phyloP scores from a whole-genome alignment of 148 eudicot species.

The Vaccinium corymbosum region DNA sequence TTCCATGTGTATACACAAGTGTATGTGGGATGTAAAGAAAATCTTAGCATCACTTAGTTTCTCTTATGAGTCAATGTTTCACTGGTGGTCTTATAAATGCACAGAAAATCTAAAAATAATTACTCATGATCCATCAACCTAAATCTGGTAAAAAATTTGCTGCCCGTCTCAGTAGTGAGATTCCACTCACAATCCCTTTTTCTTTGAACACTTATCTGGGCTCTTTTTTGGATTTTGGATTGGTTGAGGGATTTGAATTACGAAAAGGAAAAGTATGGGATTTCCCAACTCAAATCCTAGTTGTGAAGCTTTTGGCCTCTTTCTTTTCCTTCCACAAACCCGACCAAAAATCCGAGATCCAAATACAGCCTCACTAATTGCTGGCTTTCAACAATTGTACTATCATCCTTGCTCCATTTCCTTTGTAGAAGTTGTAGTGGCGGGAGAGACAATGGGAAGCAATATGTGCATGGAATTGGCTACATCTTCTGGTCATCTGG shows the following conservation, averaged over 20 bases:
- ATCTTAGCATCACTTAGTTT: no score
- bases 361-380: neutral
- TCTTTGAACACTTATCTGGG: neutral
- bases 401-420: neutral
- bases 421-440: conserved; percentile 9
- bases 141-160: neutral
- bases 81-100: neutral
- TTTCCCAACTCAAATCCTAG: neutral
- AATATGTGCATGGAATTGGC: conserved; percentile 19
- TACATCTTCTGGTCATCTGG: conserved; percentile 6
- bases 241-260: neutral
- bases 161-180: neutral
- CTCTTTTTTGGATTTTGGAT: neutral
- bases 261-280: neutral
- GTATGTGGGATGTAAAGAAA: neutral
- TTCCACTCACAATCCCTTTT: neutral
- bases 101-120: neutral
- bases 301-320: neutral
- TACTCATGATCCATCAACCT: neutral
- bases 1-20: neutral
- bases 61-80: neutral
- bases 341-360: neutral
- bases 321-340: neutral
- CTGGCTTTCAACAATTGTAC: neutral
- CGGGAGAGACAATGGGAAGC: neutral